Conservation (phyloP, 768 basidiomycete genomes). For the Candolleomyces aberdarensis region DNA sequence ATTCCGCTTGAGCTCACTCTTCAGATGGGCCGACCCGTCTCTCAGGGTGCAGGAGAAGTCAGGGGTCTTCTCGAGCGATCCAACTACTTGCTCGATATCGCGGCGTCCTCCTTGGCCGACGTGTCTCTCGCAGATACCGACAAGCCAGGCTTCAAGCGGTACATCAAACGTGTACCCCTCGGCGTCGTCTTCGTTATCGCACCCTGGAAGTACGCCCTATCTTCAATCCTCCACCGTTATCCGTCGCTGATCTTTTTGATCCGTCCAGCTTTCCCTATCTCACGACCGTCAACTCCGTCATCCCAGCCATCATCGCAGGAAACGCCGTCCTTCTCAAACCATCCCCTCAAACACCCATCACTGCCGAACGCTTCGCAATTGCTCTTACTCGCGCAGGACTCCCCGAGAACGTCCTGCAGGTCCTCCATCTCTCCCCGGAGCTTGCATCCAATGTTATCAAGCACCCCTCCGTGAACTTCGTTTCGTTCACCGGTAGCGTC, state of each 20-base stretch:
- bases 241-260: background rate
- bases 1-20: conserved; percentile 73
- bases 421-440: conserved; percentile 67
- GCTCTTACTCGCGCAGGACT: conserved; percentile 77
- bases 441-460: conserved; percentile 60
- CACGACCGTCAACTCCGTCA: conserved; percentile 84
- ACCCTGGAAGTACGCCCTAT: conserved; percentile 79
- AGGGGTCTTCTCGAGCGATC: conserved; percentile 80
- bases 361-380: conserved; percentile 73
- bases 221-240: background rate
- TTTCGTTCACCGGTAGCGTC: conserved; percentile 90
- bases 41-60: conserved; percentile 77
- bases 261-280: conserved; percentile 79
- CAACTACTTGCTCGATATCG: conserved; percentile 82
- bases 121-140: conserved; percentile 73
- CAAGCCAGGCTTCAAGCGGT: conserved; percentile 79
- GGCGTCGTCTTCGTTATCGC: conserved; percentile 88
- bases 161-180: conserved; percentile 78
- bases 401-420: conserved; percentile 69
- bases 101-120: conserved; percentile 69
- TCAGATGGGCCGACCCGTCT: conserved; percentile 93
- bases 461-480: conserved; percentile 70
- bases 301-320: conserved; percentile 88
- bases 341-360: conserved; percentile 92
- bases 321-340: conserved; percentile 93